Evolutionary conservation across 1,284 basidiomycete species (phyloP).

Genomic region (Trichosporon sp.): DNA sequence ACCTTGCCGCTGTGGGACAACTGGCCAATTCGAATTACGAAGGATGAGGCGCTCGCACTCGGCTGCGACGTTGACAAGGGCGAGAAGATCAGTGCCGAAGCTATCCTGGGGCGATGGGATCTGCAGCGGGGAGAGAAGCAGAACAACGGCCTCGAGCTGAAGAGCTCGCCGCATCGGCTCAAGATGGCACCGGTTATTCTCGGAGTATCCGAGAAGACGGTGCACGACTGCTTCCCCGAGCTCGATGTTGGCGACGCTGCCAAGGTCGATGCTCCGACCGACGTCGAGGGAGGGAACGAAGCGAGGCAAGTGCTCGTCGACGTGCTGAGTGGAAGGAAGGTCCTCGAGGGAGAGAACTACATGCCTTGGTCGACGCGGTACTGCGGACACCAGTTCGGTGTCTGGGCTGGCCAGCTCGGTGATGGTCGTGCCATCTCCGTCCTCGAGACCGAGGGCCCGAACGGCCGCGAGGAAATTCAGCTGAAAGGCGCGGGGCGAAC

Average conservation of each 20-base stretch:
- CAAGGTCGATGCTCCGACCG: conserved; percentile 42
- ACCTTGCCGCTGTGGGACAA: conserved; percentile 77
- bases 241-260: conserved; percentile 84
- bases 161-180: conserved; percentile 60
- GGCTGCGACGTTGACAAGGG: conserved; percentile 62
- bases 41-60: conserved; percentile 64
- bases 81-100: conserved; percentile 60
- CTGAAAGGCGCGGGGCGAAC: conserved; percentile 93
- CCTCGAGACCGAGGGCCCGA: conserved; percentile 69
- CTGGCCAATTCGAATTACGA: conserved; percentile 79
- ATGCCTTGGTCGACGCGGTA: conserved; percentile 88
- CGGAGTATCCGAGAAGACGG: conserved; percentile 64
- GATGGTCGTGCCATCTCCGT: conserved; percentile 92
- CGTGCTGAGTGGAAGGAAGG: conserved; percentile 75
- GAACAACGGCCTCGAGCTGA: conserved; percentile 34
- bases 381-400: conserved; percentile 85
- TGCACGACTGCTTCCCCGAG: conserved; percentile 77
- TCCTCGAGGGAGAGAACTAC: conserved; percentile 68
- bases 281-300: conserved; percentile 34
- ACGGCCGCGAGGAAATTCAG: conserved; percentile 77
- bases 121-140: conserved; percentile 35
- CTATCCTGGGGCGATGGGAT: conserved; percentile 60
- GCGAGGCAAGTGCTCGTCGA: conserved; percentile 73
- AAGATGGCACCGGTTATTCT: conserved; percentile 65
- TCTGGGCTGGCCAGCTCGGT: conserved; percentile 94